Base-by-base conservation (phyloP, 108 stramenopile species). In the Epipyxis sp. region DNA sequence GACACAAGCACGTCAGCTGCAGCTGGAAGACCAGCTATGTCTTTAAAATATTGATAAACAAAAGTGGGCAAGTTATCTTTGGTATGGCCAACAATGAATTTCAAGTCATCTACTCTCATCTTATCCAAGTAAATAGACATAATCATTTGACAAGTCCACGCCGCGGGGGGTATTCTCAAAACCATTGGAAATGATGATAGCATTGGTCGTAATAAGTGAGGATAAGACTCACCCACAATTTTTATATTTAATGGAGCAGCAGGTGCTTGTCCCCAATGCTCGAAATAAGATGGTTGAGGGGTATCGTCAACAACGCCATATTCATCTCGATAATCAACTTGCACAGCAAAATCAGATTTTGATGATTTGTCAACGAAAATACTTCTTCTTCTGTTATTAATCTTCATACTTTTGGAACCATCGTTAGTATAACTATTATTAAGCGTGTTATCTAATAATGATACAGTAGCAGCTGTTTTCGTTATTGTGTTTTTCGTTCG, bases 81-180 rank as follows among this genome's bases (percentile, higher is more conserved):
- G 6, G 3, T 27, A 13, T 43, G 34, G 20, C 35, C 35, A 10
- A 32, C 34, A 6, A 32, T 29, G 6, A 13, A 16, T 32, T 32
- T 16, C 34, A 32, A 16, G 20, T 65, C 61, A 65, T 65, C 61
- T 10, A 13, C 61, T 37, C 34, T 3, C 61, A 65, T 35, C 35
- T 65, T 65, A 37, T 65, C 61, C 3, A 65, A 65, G 34, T 65
- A 65, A 65, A 65, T 65, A 10, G 61, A 65, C 34, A 65, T 6
- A 65, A 74, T 74, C 71, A 42, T 54, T 74, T 74, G 71, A 46
- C 3, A 54, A 42, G 50, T 74, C 71, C 71, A 74, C n/a, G 20
- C 34, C 34, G 42, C 71, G 6, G 71, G 50, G 10, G 71, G 71
- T 6, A 74, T 37, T 42, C 71, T 39, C 10, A 74, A 32, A 6